Conservation (phyloP, 331 rosid species). For the Malus hybrid region DNA sequence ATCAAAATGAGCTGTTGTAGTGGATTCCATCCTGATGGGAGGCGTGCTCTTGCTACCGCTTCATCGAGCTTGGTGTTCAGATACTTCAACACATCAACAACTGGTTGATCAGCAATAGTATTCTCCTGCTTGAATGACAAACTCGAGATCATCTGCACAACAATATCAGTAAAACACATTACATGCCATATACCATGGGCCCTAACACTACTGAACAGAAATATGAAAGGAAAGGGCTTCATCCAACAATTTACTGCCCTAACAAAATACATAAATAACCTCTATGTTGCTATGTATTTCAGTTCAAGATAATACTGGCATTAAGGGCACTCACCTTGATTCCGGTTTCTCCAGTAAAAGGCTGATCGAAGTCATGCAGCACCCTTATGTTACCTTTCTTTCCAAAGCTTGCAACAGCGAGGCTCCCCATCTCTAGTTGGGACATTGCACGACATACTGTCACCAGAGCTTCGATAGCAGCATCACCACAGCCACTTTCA, state of each 20-base stretch:
- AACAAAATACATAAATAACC: background rate
- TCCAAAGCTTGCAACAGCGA: slow-evolving; percentile 87
- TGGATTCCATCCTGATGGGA: slow-evolving; percentile 75
- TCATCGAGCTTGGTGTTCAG: slow-evolving; percentile 56
- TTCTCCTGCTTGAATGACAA: slow-evolving; percentile 86
- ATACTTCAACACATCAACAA: slow-evolving; percentile 66
- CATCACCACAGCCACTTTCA: slow-evolving; percentile 60
- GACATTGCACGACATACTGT: slow-evolving; percentile 90
- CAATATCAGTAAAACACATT: background rate
- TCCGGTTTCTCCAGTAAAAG: slow-evolving; percentile 74
- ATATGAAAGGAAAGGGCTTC: background rate
- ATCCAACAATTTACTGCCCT: background rate
- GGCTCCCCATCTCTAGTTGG: slow-evolving; percentile 74
- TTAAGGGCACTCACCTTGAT: slow-evolving; percentile 46
- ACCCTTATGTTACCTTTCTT: slow-evolving; percentile 70
- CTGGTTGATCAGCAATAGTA: slow-evolving; percentile 65
- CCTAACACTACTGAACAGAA: background rate
- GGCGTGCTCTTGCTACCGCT: slow-evolving; percentile 65
- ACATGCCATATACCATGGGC: background rate
- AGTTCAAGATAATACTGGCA: background rate
- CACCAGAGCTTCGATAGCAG: slow-evolving; percentile 77
- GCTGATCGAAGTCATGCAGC: slow-evolving; percentile 79
- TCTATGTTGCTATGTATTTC: background rate
- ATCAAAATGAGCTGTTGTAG: slow-evolving; percentile 80
- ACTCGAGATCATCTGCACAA: slow-evolving; percentile 70